phyloP scores from a whole-genome alignment of 2,329 filamentous ascomycete genomes.

The Calonectria pteridis region DNA sequence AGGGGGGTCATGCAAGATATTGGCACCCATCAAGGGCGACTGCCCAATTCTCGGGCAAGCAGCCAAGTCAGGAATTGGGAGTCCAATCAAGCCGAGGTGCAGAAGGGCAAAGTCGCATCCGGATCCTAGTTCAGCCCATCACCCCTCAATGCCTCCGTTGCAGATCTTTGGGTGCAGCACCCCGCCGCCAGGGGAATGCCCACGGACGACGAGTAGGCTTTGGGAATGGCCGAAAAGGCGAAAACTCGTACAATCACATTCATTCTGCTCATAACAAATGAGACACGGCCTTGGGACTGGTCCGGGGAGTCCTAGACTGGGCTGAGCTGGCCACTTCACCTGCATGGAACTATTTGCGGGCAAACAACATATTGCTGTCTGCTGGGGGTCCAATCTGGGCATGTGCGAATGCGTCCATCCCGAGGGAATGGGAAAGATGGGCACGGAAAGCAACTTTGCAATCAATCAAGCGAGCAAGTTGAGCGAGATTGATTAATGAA shows the following conservation, averaged over 20 bases:
- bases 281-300: background rate
- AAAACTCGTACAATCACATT: background rate
- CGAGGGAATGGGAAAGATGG: background rate
- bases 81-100: slow-evolving; percentile 9
- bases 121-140: background rate
- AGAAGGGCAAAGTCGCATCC: slow-evolving; percentile 5
- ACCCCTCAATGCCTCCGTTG: background rate
- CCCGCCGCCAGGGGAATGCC: slow-evolving; percentile 15
- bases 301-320: background rate
- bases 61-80: slow-evolving; percentile 15
- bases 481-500: slow-evolving; percentile 25
- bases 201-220: slow-evolving; percentile 19
- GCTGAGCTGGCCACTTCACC: background rate
- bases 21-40: background rate
- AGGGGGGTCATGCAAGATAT: background rate
- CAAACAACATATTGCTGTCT: background rate
- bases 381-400: background rate
- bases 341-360: slow-evolving; percentile 4
- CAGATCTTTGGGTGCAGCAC: slow-evolving; percentile 15
- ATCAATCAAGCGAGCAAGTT: background rate
- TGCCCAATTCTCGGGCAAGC: slow-evolving; percentile 15
- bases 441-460: background rate
- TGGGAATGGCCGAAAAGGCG: slow-evolving; percentile 19
- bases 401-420: background rate
- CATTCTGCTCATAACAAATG: background rate